Evolutionary conservation across 352 stramenopile genomes (phyloP), one percentile per base, ranked within the genome.

Genomic region (Phytophthora megakarya): DNA sequence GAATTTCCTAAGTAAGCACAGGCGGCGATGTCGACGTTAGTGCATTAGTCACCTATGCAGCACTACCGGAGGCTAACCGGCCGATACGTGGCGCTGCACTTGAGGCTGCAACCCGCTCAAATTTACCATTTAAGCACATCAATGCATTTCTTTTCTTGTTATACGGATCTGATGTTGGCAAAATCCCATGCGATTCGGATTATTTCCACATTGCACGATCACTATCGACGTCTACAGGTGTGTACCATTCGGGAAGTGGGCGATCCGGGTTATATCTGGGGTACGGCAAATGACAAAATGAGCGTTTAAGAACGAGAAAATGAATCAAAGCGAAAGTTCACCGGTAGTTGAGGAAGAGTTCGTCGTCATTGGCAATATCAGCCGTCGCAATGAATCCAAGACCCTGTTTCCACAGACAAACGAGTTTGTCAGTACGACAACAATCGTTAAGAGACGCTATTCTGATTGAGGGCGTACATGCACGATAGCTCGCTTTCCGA

Each of bases 1-100:
- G 82, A 96, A 58, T 98, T 98, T 67, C 89, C 89, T 44, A 94
- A 95, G 74, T 95, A 89, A 73, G n/a, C 19, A 23, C 19, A 43
- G 21, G 2, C 46, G 7, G 13, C 55, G 22, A 61, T 23, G 15
- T 33, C 32, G 42, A 35, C 21, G 26, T 45, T 58, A 57, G 19
- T 26, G 28, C 53, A 59, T 22, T 32, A 57, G 9, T n/a, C 32
- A 19, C 23, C 28, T 19, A 42, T 13, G 19, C 30, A 44, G 33
- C 47, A 30, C 32, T 58, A 22, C 22, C n/a, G 60, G 22, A 30
- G 64, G 32, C 26, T 37, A 44, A 21, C 11, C n/a, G n/a, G n/a
- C n/a, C n/a, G 22, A 25, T 30, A 33, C n/a, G 44, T 48, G 19
- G 50, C 19, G n/a, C 59, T 23, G 5, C 26, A 30, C 50, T 22